Percentiles rank a stretch among this genome's conserved stretches.
Conservation (phyloP, 2,329 filamentous ascomycete genomes). For the Talaromyces sp. region DNA sequence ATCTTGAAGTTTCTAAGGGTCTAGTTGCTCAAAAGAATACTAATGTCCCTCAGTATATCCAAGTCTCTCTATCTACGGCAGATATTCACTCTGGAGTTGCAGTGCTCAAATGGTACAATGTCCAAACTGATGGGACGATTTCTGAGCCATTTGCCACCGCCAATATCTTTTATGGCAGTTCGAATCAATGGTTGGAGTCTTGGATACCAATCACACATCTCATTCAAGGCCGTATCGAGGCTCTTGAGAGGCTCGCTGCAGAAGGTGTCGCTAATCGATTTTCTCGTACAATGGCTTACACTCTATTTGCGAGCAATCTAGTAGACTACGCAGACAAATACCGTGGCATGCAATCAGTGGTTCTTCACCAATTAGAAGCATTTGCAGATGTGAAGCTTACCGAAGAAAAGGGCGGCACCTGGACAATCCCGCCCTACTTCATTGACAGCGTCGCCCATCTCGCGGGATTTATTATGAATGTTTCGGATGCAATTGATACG, state of each 20-base stretch:
- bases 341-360: conserved; percentile 20
- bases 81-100: not conserved
- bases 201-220: conserved; percentile 28
- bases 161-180: conserved; percentile 22
- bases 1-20: conserved; percentile 34
- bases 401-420: conserved; percentile 16
- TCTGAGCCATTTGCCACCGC: conserved; percentile 28
- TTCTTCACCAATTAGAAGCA: conserved; percentile 24
- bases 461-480: conserved; percentile 40
- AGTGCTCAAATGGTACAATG: conserved; percentile 27
- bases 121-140: conserved; percentile 20
- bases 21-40: conserved; percentile 49
- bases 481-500: conserved; percentile 29
- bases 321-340: conserved; percentile 21
- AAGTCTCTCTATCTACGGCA: conserved; percentile 45
- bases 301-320: conserved; percentile 24
- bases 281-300: conserved; percentile 31
- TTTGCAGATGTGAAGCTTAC: conserved; percentile 29
- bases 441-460: conserved; percentile 37
- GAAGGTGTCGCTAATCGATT: conserved; percentile 26
- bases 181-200: conserved; percentile 24
- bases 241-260: conserved; percentile 25
- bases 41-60: not conserved
- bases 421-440: conserved; percentile 28
- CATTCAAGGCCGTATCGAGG: conserved; percentile 26